Evolutionary conservation across 2,329 filamentous ascomycete genomes (phyloP).

Genomic region (Dendryphion nanum): DNA sequence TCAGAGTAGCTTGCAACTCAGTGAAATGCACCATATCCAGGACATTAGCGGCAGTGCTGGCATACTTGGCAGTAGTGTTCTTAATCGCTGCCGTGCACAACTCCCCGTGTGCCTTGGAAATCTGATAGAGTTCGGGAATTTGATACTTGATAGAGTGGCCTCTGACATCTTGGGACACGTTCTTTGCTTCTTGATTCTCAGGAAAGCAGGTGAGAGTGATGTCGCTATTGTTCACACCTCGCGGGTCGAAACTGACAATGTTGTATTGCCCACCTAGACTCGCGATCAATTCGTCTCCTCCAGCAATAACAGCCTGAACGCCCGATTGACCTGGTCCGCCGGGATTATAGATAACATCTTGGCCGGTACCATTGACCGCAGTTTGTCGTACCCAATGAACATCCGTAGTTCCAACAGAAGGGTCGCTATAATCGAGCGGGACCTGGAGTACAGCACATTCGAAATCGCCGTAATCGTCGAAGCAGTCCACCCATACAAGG

Average conservation of each 20-base stretch:
- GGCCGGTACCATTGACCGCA: slow-evolving; percentile 5
- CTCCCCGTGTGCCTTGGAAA: slow-evolving; percentile 3
- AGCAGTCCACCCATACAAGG: slow-evolving; percentile 8
- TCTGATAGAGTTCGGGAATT: slow-evolving; percentile 11
- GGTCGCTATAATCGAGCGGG: slow-evolving; percentile 17
- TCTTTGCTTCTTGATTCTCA: slow-evolving; percentile 2
- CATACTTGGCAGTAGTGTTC: slow-evolving; percentile 16
- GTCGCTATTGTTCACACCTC: slow-evolving; percentile 22
- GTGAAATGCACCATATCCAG: slow-evolving; percentile 30
- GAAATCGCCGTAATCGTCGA: slow-evolving; percentile 2
- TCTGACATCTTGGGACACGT: neutral
- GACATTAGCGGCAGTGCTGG: slow-evolving; percentile 21
- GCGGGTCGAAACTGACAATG: slow-evolving; percentile 30
- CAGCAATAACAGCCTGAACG: slow-evolving; percentile 16
- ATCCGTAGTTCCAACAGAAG: slow-evolving; percentile 11
- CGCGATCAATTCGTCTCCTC: slow-evolving; percentile 5
- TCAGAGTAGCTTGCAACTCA: slow-evolving; percentile 13
- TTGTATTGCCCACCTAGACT: slow-evolving; percentile 15
- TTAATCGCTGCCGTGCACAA: slow-evolving; percentile 5
- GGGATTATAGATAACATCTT: slow-evolving; percentile 19
- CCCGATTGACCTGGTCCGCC: slow-evolving; percentile 34
- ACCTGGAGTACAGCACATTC: slow-evolving; percentile 15
- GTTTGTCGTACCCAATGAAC: slow-evolving; percentile 15
- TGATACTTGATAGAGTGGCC: neutral
- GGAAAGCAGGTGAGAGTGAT: slow-evolving; percentile 19